Evolutionary conservation across 176 grass and related monocot species (phyloP).

Genomic region (Poa annua): DNA sequence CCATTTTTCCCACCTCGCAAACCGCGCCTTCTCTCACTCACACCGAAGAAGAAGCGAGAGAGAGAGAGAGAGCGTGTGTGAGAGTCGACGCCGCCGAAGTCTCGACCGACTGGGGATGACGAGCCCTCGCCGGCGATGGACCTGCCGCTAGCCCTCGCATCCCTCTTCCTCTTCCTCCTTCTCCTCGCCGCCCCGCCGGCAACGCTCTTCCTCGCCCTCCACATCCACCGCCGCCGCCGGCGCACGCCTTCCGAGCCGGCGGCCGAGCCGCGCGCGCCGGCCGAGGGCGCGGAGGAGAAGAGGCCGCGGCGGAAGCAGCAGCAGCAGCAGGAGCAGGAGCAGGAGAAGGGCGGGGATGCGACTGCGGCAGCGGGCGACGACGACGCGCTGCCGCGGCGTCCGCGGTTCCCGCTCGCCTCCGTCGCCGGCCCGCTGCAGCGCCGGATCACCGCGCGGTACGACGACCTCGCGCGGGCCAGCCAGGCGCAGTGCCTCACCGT

Average conservation of each 20-base stretch:
- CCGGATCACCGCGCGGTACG: conserved; percentile 77
- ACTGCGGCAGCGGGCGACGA: conserved; percentile 14
- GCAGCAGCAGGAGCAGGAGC: conserved; percentile 27
- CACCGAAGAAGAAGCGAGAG: background rate
- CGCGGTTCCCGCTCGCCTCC: conserved; percentile 69
- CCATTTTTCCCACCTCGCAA: background rate
- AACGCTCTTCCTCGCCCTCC: background rate
- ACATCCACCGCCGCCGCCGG: background rate
- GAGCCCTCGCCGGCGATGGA: conserved; percentile 55
- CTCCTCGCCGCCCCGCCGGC: background rate
- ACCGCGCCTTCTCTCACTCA: background rate
- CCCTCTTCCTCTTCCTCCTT: conserved; percentile 17
- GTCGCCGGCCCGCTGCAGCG: conserved; percentile 70
- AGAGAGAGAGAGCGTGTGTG: background rate
- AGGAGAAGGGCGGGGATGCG: conserved; percentile 10
- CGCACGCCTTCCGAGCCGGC: background rate
- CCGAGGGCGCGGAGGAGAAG: conserved; percentile 16
- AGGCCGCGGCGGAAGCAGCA: conserved; percentile 44
- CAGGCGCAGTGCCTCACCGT: conserved; percentile 61
- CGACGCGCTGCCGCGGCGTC: conserved; percentile 33
- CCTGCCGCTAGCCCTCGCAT: conserved; percentile 28
- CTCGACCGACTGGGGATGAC: conserved; percentile 47
- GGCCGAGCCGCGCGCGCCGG: background rate
- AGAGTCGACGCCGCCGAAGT: background rate
- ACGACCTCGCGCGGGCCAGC: conserved; percentile 77